phyloP scores from a whole-genome alignment of 2,329 filamentous ascomycete genomes.

The Microdochium trichocladiopsis region DNA sequence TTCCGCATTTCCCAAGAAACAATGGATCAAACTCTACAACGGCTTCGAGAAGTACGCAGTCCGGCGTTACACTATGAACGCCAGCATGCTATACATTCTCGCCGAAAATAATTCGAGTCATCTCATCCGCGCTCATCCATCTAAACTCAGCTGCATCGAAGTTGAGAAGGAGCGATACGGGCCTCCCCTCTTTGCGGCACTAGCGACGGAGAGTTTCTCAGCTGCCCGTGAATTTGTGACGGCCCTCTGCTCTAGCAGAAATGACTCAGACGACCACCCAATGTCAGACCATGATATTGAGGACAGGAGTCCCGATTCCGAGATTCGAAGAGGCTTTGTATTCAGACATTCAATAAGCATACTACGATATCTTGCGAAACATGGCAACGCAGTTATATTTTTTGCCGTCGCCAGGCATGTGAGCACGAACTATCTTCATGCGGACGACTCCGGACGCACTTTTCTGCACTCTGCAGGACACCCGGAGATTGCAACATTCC shows the following conservation, averaged over 20 bases:
- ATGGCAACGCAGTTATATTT: no score
- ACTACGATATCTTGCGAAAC: no score
- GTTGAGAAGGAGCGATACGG: conserved; percentile 1
- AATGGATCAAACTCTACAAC: conserved; percentile 23
- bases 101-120: conserved; percentile 15
- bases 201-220: not conserved
- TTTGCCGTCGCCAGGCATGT: no score
- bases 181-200: conserved; percentile 1
- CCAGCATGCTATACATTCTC: conserved; percentile 25
- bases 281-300: no score
- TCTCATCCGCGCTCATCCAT: not conserved
- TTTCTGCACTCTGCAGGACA: no score
- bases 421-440: no score
- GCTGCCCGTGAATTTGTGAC: not conserved
- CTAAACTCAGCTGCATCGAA: not conserved
- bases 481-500: no score
- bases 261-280: not conserved
- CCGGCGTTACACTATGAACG: conserved; percentile 14
- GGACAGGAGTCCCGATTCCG: no score
- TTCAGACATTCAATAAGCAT: no score
- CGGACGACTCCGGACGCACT: no score
- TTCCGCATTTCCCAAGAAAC: conserved; percentile 11
- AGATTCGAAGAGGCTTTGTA: no score
- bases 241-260: no score
- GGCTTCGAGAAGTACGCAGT: conserved; percentile 16